Conservation (phyloP, 495 filamentous ascomycete species). For the Aspergillus sparsus region DNA sequence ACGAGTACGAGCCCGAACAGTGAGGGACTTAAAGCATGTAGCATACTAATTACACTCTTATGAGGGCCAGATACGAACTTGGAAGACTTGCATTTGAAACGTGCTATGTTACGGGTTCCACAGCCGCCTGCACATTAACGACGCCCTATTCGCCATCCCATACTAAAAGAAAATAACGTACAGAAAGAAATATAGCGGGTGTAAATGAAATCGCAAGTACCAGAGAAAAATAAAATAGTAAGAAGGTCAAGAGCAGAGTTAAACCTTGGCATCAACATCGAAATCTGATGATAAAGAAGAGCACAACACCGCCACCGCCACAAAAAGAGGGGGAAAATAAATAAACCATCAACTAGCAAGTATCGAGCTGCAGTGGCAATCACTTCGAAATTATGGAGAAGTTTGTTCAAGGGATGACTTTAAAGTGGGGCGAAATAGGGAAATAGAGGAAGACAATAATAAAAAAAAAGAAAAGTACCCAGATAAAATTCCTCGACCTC, state of each 20-base stretch:
- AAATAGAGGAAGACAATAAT: conserved; percentile 7
- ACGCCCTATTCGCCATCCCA: conserved; percentile 43
- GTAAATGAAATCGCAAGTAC: background rate
- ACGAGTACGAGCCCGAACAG: too few species aligned
- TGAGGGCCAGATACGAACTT: background rate
- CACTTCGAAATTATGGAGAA: too few species aligned
- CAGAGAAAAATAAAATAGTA: conserved; percentile 4
- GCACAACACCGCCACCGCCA: background rate
- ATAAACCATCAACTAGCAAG: too few species aligned
- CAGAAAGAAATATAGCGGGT: conserved; percentile 23
- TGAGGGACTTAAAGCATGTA: background rate
- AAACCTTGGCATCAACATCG: conserved; percentile 8
- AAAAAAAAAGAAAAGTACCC: conserved; percentile 7
- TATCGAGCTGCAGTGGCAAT: too few species aligned
- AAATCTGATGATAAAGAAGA: background rate
- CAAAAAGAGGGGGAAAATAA: too few species aligned
- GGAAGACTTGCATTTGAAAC: conserved; percentile 30
- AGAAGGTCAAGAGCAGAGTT: conserved; percentile 14
- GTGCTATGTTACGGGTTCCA: conserved; percentile 29
- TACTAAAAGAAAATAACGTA: conserved; percentile 34
- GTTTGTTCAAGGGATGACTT: too few species aligned
- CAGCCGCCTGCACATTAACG: conserved; percentile 27
- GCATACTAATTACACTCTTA: background rate
- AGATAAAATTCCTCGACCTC: conserved; percentile 10
- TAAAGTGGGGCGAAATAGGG: background rate